Conservation (phyloP, 2,329 filamentous ascomycete genomes). For the Beauveria scarabaeidicola region DNA sequence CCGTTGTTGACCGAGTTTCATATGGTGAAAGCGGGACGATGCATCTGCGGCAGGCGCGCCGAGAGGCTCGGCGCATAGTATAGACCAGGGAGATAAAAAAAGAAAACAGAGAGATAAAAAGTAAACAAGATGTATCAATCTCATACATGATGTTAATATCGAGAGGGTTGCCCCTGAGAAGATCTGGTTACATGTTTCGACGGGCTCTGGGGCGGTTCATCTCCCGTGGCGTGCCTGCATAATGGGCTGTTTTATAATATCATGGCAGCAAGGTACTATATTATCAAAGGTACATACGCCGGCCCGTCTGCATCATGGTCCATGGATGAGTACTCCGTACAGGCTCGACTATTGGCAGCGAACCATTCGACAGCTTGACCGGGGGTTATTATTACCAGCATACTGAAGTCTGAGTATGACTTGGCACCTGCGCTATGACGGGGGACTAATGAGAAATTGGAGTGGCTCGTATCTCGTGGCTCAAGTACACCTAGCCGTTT, state of each 20-base stretch:
- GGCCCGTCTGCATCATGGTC: too few relatives aligned
- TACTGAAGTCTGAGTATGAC: too few relatives aligned
- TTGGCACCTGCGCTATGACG: neutral
- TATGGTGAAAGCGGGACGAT: neutral
- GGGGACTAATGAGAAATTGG: neutral
- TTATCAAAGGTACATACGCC: too few relatives aligned
- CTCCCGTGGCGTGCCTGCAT: neutral
- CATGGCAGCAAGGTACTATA: neutral
- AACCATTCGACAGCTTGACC: too few relatives aligned
- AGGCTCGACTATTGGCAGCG: too few relatives aligned
- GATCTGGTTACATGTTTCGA: neutral
- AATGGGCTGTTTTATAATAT: neutral
- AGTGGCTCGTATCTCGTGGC: neutral
- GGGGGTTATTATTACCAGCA: too few relatives aligned
- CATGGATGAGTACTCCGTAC: too few relatives aligned
- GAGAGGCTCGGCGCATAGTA: neutral
- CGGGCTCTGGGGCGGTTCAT: neutral
- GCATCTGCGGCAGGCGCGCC: neutral
- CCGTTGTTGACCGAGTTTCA: conserved; percentile 1
- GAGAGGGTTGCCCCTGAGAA: neutral
- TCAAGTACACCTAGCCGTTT: neutral
- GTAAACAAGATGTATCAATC: too few relatives aligned
- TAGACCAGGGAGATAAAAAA: neutral
- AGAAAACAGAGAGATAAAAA: neutral
- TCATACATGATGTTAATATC: neutral